Evolutionary conservation across 768 basidiomycete genomes (phyloP).

Genomic region (Mycena galericulata): DNA sequence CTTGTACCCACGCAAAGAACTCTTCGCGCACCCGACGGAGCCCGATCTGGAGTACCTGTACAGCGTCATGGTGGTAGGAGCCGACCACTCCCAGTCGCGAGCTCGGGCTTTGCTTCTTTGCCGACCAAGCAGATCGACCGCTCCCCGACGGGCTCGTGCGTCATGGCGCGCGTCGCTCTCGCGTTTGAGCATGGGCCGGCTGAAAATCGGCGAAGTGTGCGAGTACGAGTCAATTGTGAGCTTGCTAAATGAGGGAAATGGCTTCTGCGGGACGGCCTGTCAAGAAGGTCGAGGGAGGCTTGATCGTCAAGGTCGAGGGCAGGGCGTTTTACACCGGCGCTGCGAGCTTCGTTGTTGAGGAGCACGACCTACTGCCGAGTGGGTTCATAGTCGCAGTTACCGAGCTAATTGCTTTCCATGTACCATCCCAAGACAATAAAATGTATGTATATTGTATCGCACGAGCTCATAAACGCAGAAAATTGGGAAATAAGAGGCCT

Average conservation of each 20-base stretch:
- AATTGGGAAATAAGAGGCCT: background rate
- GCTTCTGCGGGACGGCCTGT: slow-evolving; percentile 44
- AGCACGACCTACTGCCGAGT: slow-evolving; percentile 28
- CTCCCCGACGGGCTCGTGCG: slow-evolving; percentile 54
- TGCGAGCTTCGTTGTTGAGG: slow-evolving; percentile 32
- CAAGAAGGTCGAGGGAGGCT: slow-evolving; percentile 21
- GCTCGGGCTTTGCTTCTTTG: slow-evolving; percentile 51
- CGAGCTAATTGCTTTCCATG: background rate
- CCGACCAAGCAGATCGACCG: slow-evolving; percentile 54
- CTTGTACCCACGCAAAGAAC: slow-evolving; percentile 35
- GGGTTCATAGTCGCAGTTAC: slow-evolving; percentile 26
- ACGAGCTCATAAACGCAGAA: background rate
- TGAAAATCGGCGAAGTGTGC: slow-evolving; percentile 42
- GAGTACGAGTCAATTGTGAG: slow-evolving; percentile 52
- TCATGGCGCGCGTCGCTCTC: slow-evolving; percentile 52
- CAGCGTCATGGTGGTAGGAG: slow-evolving; percentile 50
- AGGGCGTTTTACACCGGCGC: slow-evolving; percentile 48
- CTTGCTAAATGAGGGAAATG: slow-evolving; percentile 32
- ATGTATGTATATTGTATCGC: background rate
- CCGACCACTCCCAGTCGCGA: slow-evolving; percentile 31
- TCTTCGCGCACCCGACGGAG: slow-evolving; percentile 47
- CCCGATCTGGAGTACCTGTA: slow-evolving; percentile 51
- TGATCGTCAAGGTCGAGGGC: slow-evolving; percentile 47
- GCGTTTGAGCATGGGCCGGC: slow-evolving; percentile 45
- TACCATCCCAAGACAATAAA: background rate